Evolutionary conservation across 352 stramenopile genomes (phyloP).

Genomic region (Elongisporangium anandrum): DNA sequence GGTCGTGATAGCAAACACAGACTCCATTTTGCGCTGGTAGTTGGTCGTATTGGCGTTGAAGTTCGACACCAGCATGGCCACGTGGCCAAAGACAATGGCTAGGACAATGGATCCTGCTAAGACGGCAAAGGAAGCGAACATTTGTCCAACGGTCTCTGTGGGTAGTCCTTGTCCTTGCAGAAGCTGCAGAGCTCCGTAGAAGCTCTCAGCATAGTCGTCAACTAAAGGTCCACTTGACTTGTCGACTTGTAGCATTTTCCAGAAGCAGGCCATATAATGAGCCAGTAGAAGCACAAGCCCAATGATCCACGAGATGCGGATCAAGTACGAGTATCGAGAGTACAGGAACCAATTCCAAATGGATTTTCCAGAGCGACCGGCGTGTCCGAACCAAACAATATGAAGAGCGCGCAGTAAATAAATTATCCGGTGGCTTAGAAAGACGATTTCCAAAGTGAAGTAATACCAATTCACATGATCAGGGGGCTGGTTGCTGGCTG

Average conservation of each 20-base stretch:
- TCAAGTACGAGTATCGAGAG: constrained; percentile 30
- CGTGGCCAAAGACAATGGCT: constrained; percentile 58
- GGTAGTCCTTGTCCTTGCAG: constrained; percentile 49
- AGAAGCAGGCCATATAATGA: constrained; percentile 53
- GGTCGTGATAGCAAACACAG: constrained; percentile 52
- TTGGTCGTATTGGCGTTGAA: constrained; percentile 46
- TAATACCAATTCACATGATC: not conserved
- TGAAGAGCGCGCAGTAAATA: constrained; percentile 15
- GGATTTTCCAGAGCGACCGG: constrained; percentile 9
- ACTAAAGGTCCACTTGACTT: not conserved
- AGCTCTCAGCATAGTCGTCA: constrained; percentile 26
- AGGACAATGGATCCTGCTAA: constrained; percentile 51
- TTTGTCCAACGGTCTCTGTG: constrained; percentile 18
- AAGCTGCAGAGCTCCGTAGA: constrained; percentile 45
- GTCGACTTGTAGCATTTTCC: constrained; percentile 25
- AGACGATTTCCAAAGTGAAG: constrained; percentile 9
- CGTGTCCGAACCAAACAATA: constrained; percentile 21
- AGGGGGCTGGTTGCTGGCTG: not conserved
- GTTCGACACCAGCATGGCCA: constrained; percentile 54
- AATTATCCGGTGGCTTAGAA: constrained; percentile 9
- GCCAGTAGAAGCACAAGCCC: constrained; percentile 30
- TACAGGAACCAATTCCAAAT: constrained; percentile 36
- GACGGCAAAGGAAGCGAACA: constrained; percentile 37
- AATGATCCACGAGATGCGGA: constrained; percentile 35
- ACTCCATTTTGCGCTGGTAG: constrained; percentile 68